Base-by-base conservation (phyloP, 2,329 filamentous ascomycete genomes). In the Scedosporium aurantiacum region DNA sequence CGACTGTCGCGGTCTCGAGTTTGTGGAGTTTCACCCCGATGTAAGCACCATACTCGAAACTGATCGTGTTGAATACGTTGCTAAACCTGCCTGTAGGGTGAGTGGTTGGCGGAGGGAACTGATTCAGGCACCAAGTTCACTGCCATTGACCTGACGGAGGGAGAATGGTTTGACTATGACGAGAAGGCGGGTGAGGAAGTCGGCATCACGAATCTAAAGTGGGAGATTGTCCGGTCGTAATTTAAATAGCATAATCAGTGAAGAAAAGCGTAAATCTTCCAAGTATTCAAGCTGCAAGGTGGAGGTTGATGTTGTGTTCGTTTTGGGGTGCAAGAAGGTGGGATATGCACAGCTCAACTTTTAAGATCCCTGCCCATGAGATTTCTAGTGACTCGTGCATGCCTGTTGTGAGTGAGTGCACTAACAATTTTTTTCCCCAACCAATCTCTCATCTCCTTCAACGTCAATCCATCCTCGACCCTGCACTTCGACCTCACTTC, bases 81-180 rank as follows among this genome's bases (percentile, higher is more conserved):
- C n/a, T 47, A 47, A 54, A 54, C 47, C 23, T 57, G 21, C 59
- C 32, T 12, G 37, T 16, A 96, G 88, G 94, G 94, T 12, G 89
- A 96, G 57, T 99, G 92, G 89, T 78, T 93, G 62, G 92, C 88
- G 0, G 90, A 89, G 56, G 94, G 92, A 2, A 63, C 82, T 16
- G 92, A 97, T 18, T 91, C 91, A 0, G 81, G 80, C 8, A 94
- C 89, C 47, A 89, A 90, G 68, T 99, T 99, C 70, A 80, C 84
- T 0, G 84, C 76, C 4, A 89, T 97, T 60, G 92, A 97, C 67
- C 75, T 99, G 61, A 78, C 79, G 0, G 94, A 99, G 28, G 93
- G 90, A 27, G 94, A 99, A 68, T 99, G 94, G 94, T 99, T 89
- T 73, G 93, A 97, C 68, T 99, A 97, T 69, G 92, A 97, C 67